phyloP scores from a whole-genome alignment of 257 asterid species.

The Capsicum rhomboideum region DNA sequence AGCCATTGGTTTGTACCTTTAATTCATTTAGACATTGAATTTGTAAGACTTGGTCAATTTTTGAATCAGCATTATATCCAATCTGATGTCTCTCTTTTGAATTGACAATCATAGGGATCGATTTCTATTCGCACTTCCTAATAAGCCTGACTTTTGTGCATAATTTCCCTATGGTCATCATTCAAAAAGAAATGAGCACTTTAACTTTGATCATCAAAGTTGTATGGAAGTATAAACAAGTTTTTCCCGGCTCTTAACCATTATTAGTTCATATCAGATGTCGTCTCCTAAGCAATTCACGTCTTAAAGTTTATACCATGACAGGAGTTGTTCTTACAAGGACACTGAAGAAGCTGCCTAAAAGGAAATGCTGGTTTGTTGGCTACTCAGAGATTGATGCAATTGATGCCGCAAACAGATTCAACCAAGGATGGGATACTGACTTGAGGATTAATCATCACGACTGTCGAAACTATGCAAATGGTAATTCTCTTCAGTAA shows the following conservation, averaged over 20 bases:
- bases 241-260: not conserved
- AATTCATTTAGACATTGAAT: not conserved
- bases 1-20: too few relatives aligned
- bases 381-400: conserved; percentile 41
- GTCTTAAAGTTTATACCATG: not conserved
- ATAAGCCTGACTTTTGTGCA: not conserved
- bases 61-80: not conserved
- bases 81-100: not conserved
- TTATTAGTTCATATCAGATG: not conserved
- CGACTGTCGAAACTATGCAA: conserved; percentile 64
- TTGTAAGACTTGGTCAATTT: not conserved
- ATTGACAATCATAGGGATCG: not conserved
- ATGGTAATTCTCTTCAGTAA: conserved; percentile 24
- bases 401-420: conserved; percentile 23
- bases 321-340: conserved; percentile 52
- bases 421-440: conserved; percentile 53
- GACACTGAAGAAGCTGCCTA: conserved; percentile 46
- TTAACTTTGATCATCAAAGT: not conserved
- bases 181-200: not conserved
- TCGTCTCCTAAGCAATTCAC: not conserved
- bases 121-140: not conserved
- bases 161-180: not conserved
- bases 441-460: conserved; percentile 50
- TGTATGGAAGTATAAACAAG: not conserved
- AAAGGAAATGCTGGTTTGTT: conserved; percentile 63